Evolutionary conservation across 1,139 yeast genomes (phyloP).

Genomic region (Hyphopichia fennica): DNA sequence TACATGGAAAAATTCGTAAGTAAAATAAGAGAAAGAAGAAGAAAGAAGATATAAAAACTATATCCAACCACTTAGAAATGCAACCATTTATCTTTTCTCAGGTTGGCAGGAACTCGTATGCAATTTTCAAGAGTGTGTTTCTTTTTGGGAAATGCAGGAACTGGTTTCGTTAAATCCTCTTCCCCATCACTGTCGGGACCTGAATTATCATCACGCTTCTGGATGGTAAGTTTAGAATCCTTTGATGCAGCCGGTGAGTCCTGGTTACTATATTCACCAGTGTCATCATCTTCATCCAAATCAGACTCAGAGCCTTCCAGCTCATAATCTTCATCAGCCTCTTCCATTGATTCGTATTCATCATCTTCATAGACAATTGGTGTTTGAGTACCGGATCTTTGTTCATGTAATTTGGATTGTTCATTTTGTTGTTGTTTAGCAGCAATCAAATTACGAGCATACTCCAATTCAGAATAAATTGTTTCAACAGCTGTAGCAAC

Average conservation of each 20-base stretch:
- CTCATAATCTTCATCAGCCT: constrained; percentile 9
- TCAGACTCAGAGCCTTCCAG: constrained; percentile 2
- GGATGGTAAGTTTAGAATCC: no score
- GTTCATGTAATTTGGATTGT: constrained; percentile 18
- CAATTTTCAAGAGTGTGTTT: not conserved
- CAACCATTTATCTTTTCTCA: not conserved
- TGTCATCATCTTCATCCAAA: not conserved
- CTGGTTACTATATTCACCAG: constrained; percentile 3
- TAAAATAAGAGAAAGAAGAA: not conserved
- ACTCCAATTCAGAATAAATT: constrained; percentile 77
- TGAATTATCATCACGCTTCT: not conserved
- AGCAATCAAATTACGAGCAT: constrained; percentile 56
- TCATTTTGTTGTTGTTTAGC: constrained; percentile 29
- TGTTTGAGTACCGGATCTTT: constrained; percentile 27
- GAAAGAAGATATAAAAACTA: not conserved
- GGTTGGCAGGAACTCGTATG: not conserved
- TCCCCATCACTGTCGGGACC: not conserved
- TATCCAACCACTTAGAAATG: not conserved
- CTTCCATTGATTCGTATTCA: constrained; percentile 13
- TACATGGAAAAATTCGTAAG: not conserved
- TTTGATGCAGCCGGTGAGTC: not conserved
- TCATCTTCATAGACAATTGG: constrained; percentile 22
- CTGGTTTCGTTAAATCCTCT: constrained; percentile 3
- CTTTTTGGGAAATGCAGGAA: constrained; percentile 1
- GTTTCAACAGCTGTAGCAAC: constrained; percentile 72